Evolutionary conservation across 768 basidiomycete genomes (phyloP).

Genomic region (Pholiota microspora): DNA sequence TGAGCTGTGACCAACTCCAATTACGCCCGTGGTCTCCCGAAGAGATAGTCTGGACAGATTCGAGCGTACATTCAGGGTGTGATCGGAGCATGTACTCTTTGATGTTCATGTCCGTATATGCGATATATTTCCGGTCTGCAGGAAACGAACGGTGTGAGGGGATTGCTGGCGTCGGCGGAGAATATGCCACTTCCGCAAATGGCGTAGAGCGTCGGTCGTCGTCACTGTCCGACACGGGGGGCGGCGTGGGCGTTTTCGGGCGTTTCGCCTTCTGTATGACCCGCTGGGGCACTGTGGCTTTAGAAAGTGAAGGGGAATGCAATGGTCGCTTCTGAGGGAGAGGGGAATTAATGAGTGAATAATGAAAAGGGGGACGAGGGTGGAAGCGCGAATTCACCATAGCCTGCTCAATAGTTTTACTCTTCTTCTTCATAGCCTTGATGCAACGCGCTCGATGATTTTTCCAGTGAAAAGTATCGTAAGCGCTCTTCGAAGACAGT

Average conservation of each 20-base stretch:
- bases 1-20: slow-evolving; percentile 46
- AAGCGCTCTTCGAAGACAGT: slow-evolving; percentile 64
- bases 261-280: slow-evolving; percentile 2
- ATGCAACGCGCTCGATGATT: slow-evolving; percentile 62
- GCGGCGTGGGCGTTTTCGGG: slow-evolving; percentile 19
- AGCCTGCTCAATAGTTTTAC: slow-evolving; percentile 15
- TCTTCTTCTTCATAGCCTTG: slow-evolving; percentile 29
- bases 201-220: slow-evolving; percentile 20
- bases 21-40: slow-evolving; percentile 29
- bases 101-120: slow-evolving; percentile 16
- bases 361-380: slow-evolving; percentile 22
- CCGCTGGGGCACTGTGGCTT: slow-evolving; percentile 4
- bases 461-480: slow-evolving; percentile 66
- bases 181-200: slow-evolving; percentile 13
- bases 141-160: slow-evolving; percentile 4
- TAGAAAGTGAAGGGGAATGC: slow-evolving; percentile 14
- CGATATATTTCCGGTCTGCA: slow-evolving; percentile 9
- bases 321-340: slow-evolving; percentile 28
- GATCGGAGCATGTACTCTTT: slow-evolving; percentile 32
- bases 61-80: slow-evolving; percentile 27
- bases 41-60: slow-evolving; percentile 6
- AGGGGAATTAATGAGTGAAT: slow-evolving; percentile 21
- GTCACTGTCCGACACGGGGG: slow-evolving; percentile 23
- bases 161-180: slow-evolving; percentile 10
- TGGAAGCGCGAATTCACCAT: slow-evolving; percentile 4